These are phyloP conservation scores for Tuber brumale DNA, from an alignment of 495 filamentous ascomycete species.

Conservation along the genomic window DNA sequence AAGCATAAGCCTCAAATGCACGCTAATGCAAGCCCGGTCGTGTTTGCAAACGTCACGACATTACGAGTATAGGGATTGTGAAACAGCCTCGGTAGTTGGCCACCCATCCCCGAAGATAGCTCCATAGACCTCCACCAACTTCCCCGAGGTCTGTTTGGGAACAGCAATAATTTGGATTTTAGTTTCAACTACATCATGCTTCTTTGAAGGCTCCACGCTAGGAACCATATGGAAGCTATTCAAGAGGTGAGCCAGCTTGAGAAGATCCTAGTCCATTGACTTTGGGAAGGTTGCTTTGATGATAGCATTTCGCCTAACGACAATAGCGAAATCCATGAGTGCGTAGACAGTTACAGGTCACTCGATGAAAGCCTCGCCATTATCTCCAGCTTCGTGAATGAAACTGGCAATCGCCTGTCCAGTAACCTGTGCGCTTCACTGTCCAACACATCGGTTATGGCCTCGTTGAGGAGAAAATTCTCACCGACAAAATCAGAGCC, in stretches of 20 bases:
- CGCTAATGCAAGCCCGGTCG: too few species aligned
- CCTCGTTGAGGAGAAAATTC: constrained; percentile 68
- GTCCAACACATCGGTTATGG: constrained; percentile 77
- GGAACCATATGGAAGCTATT: constrained; percentile 98
- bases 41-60: too few species aligned
- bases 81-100: constrained; percentile 95
- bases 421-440: constrained; percentile 76
- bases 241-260: constrained; percentile 91
- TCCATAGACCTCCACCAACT: constrained; percentile 98
- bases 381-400: constrained; percentile 95
- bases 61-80: constrained; percentile 62
- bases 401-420: constrained; percentile 92
- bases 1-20: too few species aligned
- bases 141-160: constrained; percentile 63
- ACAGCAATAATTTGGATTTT: constrained; percentile 76
- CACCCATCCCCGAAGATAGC: constrained; percentile 80
- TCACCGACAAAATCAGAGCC: too few species aligned
- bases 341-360: constrained; percentile 85
- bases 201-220: constrained; percentile 86
- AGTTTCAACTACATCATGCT: constrained; percentile 84
- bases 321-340: constrained; percentile 98
- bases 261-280: constrained; percentile 85
- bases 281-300: constrained; percentile 96
- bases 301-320: constrained; percentile 97
- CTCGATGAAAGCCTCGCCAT: constrained; percentile 95